phyloP scores from a whole-genome alignment of 2,329 filamentous ascomycete genomes.

The Curvularia sp. region DNA sequence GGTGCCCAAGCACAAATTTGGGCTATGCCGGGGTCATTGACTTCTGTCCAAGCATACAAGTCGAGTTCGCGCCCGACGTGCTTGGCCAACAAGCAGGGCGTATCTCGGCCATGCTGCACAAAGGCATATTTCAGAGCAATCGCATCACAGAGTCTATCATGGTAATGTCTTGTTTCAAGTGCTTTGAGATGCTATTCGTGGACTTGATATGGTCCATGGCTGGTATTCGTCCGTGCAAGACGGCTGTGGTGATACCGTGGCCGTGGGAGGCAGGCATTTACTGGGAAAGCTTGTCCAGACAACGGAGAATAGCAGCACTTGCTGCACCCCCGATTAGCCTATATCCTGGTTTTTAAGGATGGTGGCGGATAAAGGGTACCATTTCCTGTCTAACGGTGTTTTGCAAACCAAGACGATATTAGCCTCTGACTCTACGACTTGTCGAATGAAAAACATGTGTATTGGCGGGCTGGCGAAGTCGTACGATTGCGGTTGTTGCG shows the following conservation, averaged over 20 bases:
- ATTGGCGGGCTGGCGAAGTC: conserved; percentile 12
- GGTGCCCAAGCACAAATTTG: neutral
- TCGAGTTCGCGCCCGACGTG: conserved; percentile 11
- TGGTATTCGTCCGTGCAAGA: neutral
- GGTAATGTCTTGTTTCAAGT: conserved; percentile 6
- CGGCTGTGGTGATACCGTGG: conserved; percentile 9
- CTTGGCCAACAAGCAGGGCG: conserved; percentile 18
- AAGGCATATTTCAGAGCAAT: conserved; percentile 9
- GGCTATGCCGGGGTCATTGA: neutral
- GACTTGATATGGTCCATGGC: neutral
- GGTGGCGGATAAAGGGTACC: conserved; percentile 34
- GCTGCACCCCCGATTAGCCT: conserved; percentile 11
- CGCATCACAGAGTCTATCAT: conserved; percentile 12
- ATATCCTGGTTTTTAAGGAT: conserved; percentile 18
- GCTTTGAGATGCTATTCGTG: neutral
- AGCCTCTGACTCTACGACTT: conserved; percentile 16
- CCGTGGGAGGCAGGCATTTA: conserved; percentile 1
- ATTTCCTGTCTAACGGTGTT: conserved; percentile 12
- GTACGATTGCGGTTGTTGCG: conserved; percentile 7
- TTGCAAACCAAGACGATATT: conserved; percentile 8
- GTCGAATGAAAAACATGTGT: conserved; percentile 13
- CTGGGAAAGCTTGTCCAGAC: conserved; percentile 13
- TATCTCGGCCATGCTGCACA: conserved; percentile 19
- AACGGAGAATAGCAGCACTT: conserved; percentile 7
- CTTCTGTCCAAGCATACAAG: conserved; percentile 3